Base-by-base conservation (phyloP, 2,329 filamentous ascomycete genomes). In the Cercospora sp. region DNA sequence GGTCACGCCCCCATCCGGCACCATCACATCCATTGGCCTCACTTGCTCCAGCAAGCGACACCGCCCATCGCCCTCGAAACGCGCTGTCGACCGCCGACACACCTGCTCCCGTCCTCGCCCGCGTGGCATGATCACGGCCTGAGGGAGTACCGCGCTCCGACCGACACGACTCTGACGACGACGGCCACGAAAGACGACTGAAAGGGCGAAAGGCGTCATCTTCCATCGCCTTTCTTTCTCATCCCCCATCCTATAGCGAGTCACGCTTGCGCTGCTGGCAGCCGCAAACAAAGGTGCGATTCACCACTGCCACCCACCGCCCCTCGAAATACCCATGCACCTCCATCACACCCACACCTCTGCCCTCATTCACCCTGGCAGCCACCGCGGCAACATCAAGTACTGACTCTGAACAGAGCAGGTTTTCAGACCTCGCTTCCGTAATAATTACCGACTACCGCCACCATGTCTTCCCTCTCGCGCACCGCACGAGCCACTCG, bases 371-470 rank as follows among this genome's bases (percentile, higher is more conserved):
- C 63, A 60, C 36, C 2, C 33, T 13, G 13, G 36, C 45, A 3
- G 18, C 48, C 33, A 36, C 12, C 28, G n/a, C 26, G 48, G 87
- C 67, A n/a, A 59, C 23, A 6, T 53, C 26, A 10, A 20, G 28
- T 59, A 61, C 64, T 60, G 48, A 64, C 59, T 59, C 20, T 59
- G 57, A 31, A 55, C 23, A 26, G 42, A 39, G 62, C 64, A 69
- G 70, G 67, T 67, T 36, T 67, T 69, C 65, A 63, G 23, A 39
- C 42, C 61, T 60, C 63, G 58, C 48, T 62, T 64, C 26, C 53
- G 30, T 26, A 53, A 58, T 58, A 31, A 23, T 26, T 10, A n/a
- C 48, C 7, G 81, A 84, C 58, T 85, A 36, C 33, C 33, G 65
- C 51, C 66, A 63, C 64, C 45, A 70, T 70, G 69, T 39, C 66